Percentiles rank a stretch among this genome's conserved stretches.
Conservation (phyloP, 495 filamentous ascomycete species). For the Ascobolus immersus region DNA sequence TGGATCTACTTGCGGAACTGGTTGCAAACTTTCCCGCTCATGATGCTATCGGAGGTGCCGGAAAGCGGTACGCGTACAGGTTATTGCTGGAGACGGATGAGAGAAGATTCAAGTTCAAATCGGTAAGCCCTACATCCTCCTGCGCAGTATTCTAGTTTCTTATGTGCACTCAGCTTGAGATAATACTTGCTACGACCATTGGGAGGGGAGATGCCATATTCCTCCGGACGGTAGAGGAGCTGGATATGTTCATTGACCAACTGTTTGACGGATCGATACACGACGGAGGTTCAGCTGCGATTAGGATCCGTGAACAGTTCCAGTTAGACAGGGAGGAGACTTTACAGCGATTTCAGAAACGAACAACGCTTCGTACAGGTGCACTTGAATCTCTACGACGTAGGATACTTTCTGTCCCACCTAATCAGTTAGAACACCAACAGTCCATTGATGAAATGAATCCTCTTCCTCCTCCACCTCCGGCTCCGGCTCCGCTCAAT, state of each 20-base stretch:
- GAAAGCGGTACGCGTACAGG: slow-evolving; percentile 10
- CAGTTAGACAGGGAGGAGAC: slow-evolving; percentile 15
- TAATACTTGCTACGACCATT: slow-evolving; percentile 12
- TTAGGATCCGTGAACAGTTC: slow-evolving; percentile 12
- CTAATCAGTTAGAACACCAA: too few relatives aligned
- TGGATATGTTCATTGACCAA: slow-evolving; percentile 15
- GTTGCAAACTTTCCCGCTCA: slow-evolving; percentile 9
- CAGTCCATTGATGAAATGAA: too few relatives aligned
- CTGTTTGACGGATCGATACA: too few relatives aligned
- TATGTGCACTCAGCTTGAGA: slow-evolving; percentile 10
- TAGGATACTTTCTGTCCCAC: too few relatives aligned
- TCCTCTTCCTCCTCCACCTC: too few relatives aligned
- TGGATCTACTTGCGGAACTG: slow-evolving; percentile 14
- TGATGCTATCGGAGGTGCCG: slow-evolving; percentile 9
- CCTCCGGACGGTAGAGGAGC: slow-evolving; percentile 12
- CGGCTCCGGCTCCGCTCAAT: too few relatives aligned
- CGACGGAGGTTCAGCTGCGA: slow-evolving; percentile 9
- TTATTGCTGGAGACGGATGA: slow-evolving; percentile 11
- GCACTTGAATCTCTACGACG: slow-evolving; percentile 16
- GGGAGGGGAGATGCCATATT: slow-evolving; percentile 12
- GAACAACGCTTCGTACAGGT: slow-evolving; percentile 12
- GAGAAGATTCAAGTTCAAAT: slow-evolving; percentile 14
- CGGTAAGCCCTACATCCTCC: slow-evolving; percentile 6
- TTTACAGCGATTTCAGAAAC: slow-evolving; percentile 15
- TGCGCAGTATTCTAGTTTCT: not conserved